Evolutionary conservation across 129 eudicot species (phyloP).

Genomic region (Chrysanthemum makinoi): DNA sequence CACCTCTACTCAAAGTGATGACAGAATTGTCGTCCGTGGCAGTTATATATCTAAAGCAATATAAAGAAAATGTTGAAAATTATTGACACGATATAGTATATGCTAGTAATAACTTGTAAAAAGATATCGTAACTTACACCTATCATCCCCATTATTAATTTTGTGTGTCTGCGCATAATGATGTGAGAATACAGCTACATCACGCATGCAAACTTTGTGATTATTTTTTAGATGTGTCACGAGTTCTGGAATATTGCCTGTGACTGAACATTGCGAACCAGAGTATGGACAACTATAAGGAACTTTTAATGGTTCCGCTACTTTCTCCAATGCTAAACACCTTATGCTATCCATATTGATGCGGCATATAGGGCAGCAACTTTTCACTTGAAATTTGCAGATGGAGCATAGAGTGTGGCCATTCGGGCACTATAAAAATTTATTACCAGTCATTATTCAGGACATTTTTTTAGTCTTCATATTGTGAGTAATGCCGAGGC

Average conservation of each 20-base stretch:
- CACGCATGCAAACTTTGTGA: neutral
- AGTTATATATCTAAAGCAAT: neutral
- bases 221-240: neutral
- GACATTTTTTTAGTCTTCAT: too few species aligned
- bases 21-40: slow-evolving; percentile 1
- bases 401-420: slow-evolving; percentile 14
- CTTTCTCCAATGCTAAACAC: slow-evolving; percentile 13
- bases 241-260: neutral
- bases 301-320: neutral
- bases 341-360: neutral
- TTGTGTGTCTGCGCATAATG: neutral
- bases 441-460: too few species aligned
- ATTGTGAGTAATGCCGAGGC: too few species aligned
- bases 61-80: too few species aligned
- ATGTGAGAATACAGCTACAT: neutral
- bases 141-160: neutral
- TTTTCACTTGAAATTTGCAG: neutral
- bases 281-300: slow-evolving; percentile 8
- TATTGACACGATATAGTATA: neutral
- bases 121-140: neutral
- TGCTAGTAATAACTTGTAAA: neutral
- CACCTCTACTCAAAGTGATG: neutral
- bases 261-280: neutral
- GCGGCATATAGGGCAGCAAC: neutral
- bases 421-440: neutral